Conservation (phyloP, 1,139 yeast species). For the Meyerozyma guilliermondii region DNA sequence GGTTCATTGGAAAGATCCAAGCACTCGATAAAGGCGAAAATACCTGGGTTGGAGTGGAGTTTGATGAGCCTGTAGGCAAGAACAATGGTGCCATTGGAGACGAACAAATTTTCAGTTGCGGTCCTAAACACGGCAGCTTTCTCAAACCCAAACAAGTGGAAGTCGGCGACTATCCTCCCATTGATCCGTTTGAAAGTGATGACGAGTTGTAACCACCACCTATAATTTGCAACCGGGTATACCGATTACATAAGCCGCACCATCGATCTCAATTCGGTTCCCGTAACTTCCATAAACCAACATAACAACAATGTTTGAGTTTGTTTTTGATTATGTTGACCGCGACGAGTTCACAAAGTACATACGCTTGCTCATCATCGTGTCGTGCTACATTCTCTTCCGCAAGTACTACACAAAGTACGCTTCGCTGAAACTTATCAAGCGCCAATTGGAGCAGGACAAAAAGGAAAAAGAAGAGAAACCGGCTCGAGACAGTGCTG, state of each 20-base stretch:
- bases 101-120: slow-evolving; percentile 28
- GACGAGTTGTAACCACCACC: slow-evolving; percentile 28
- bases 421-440: slow-evolving; percentile 38
- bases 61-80: slow-evolving; percentile 47
- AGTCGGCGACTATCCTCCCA: slow-evolving; percentile 49
- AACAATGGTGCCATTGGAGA: slow-evolving; percentile 38
- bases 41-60: slow-evolving; percentile 46
- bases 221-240: background rate
- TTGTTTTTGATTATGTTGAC: slow-evolving; percentile 33
- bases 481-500: slow-evolving; percentile 28
- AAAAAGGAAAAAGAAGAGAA: slow-evolving; percentile 34
- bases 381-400: slow-evolving; percentile 32
- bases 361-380: slow-evolving; percentile 30
- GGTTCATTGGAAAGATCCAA: slow-evolving; percentile 62
- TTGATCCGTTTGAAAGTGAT: slow-evolving; percentile 35
- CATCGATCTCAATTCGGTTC: background rate
- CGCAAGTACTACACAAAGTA: slow-evolving; percentile 33
- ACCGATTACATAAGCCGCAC: slow-evolving; percentile 1
- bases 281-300: background rate
- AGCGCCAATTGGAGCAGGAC: slow-evolving; percentile 46
- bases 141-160: slow-evolving; percentile 46
- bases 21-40: slow-evolving; percentile 45
- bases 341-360: slow-evolving; percentile 32
- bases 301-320: slow-evolving; percentile 22
- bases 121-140: slow-evolving; percentile 44